Percentiles rank a stretch among this genome's conserved stretches.
Conservation (phyloP, 768 basidiomycete species). For the Lyophyllum decastes region DNA sequence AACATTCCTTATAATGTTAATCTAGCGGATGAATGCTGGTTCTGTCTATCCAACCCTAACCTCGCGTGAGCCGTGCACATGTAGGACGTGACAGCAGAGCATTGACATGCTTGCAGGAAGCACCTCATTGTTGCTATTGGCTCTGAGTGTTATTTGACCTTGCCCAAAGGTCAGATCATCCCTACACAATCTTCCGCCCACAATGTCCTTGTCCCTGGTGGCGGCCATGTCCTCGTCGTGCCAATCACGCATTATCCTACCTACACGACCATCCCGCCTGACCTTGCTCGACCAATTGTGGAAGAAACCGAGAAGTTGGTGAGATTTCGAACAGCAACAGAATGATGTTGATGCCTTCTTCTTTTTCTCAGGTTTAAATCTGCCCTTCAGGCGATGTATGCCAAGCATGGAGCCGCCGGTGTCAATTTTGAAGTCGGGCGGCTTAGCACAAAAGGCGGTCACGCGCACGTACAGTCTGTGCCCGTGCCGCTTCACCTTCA, state of each 20-base stretch:
- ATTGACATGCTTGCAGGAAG: constrained; percentile 56
- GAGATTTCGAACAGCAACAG: background rate
- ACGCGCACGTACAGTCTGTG: constrained; percentile 89
- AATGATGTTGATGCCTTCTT: constrained; percentile 3
- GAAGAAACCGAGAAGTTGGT: constrained; percentile 77
- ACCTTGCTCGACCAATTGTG: constrained; percentile 72
- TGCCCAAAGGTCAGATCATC: constrained; percentile 95
- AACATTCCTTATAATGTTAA: constrained; percentile 3
- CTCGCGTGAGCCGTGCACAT: constrained; percentile 60
- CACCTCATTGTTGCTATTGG: constrained; percentile 96
- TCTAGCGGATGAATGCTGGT: constrained; percentile 94
- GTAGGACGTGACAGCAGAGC: background rate
- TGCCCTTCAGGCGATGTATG: constrained; percentile 72
- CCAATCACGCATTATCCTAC: constrained; percentile 95
- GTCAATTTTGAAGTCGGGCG: constrained; percentile 90
- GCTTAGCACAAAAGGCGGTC: constrained; percentile 82
- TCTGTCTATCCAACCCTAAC: constrained; percentile 93
- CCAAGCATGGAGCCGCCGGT: constrained; percentile 62
- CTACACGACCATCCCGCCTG: constrained; percentile 75
- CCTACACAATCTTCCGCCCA: constrained; percentile 67
- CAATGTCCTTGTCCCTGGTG: constrained; percentile 75
- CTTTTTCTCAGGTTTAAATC: constrained; percentile 67
- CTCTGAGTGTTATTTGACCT: constrained; percentile 87
- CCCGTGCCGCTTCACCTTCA: constrained; percentile 71
- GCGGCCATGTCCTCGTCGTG: constrained; percentile 93